These are phyloP conservation scores for Sporothrix schenckii DNA, from an alignment of 2,329 filamentous ascomycete species.

Conservation along the genomic window DNA sequence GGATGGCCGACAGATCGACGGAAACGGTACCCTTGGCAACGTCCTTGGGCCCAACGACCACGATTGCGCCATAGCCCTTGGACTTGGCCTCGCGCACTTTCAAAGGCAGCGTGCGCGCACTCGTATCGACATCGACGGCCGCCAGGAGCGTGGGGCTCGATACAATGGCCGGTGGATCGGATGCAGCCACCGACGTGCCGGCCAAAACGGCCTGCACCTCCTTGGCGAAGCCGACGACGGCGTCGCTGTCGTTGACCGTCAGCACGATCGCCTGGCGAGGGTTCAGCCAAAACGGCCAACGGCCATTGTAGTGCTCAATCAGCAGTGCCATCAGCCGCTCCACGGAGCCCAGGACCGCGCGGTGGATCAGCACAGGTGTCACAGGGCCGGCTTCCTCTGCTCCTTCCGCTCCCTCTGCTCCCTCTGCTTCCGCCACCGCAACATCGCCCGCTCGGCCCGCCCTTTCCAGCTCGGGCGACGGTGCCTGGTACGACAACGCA, in stretches of 20 bases:
- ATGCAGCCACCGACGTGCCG: slow-evolving; percentile 45
- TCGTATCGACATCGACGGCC: slow-evolving; percentile 68
- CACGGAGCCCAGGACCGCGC: slow-evolving; percentile 80
- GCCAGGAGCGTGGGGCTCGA: slow-evolving; percentile 60
- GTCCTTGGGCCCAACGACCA: slow-evolving; percentile 71
- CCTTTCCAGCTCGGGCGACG: slow-evolving; percentile 64
- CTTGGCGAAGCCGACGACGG: slow-evolving; percentile 56
- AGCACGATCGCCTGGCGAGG: slow-evolving; percentile 76
- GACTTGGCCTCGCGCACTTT: slow-evolving; percentile 73
- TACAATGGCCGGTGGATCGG: slow-evolving; percentile 44
- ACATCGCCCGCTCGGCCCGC: slow-evolving; percentile 43
- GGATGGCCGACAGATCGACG: slow-evolving; percentile 46
- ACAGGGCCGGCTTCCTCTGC: slow-evolving; percentile 59
- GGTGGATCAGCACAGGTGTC: slow-evolving; percentile 78
- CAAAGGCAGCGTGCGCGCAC: slow-evolving; percentile 62
- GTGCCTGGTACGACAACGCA: slow-evolving; percentile 71
- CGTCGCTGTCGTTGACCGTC: slow-evolving; percentile 66
- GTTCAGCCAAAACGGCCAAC: slow-evolving; percentile 87
- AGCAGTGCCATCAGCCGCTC: slow-evolving; percentile 83
- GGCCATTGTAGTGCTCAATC: slow-evolving; percentile 79
- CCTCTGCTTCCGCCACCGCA: slow-evolving; percentile 38
- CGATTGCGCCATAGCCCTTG: slow-evolving; percentile 73
- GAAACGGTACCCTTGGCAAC: slow-evolving; percentile 60
- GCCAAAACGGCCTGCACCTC: slow-evolving; percentile 55
- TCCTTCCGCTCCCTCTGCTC: slow-evolving; percentile 53